Base-by-base conservation (phyloP, 176 grass and related monocot genomes). In the Lolium perenne region DNA sequence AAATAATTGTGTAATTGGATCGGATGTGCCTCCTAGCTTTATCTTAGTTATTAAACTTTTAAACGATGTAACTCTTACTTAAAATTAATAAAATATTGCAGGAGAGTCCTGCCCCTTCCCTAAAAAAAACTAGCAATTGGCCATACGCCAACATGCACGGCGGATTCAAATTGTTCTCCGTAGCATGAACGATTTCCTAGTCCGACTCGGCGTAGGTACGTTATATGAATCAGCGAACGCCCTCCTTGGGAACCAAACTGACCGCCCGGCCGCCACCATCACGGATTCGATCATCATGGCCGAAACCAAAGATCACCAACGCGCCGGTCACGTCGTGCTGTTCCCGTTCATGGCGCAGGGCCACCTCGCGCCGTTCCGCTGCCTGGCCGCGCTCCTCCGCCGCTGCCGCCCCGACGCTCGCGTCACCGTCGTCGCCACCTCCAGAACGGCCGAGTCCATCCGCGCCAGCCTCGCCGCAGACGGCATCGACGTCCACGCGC, bases 311-410 rank as follows among this genome's bases (percentile, higher is more conserved):
- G 40, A 3, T 43, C 40, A 58, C 38, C 0, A 3, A 23, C 58
- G 63, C 16, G 22, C 38, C 15, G 71, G 51, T 29, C 88, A 86
- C 25, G 83, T 86, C 10, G 78, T 90, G 7, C 60, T 90, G 51
- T 83, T 90, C 71, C 88, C 88, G 0, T 90, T 86, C 84, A 79
- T 86, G 88, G 72, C 79, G 53, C 79, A 90, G 46, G 84, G 88
- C 14, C 88, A 90, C 79, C 14, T 90, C 71, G 54, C 45, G 41
- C 88, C 84, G 21, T 86, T 86, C 84, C 84, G 63, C 53, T 80
- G 71, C 71, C 71, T 90, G 6, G 88, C 80, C 5, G 4, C 46
- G 14, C 84, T 65, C 6, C 26, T 86, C 26, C 47, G 35, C 14
- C 40, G 71, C 14, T 35, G 62, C 40, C 71, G 60, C 72, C 79